Conservation (phyloP, 441 rosid species). For the Pelargonium myrrhifolium region DNA sequence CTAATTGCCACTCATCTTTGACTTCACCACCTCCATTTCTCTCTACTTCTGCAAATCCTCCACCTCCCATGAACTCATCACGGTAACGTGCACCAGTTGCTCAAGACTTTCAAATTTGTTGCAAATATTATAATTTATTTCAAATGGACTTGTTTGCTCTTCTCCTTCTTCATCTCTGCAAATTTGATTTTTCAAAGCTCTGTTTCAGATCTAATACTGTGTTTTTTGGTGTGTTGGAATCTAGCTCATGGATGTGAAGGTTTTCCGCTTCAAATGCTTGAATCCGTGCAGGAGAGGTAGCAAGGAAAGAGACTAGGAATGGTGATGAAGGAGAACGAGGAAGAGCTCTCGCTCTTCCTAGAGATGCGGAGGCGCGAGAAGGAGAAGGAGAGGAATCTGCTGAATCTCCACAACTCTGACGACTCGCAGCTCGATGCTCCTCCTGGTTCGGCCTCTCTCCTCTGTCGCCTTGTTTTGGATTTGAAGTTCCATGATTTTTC, state of each 20-base stretch:
- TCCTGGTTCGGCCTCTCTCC: conserved; percentile 16
- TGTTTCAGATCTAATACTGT: conserved; percentile 1
- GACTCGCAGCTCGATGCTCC: conserved; percentile 23
- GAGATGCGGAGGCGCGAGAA: conserved; percentile 73
- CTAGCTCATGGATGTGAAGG: not conserved
- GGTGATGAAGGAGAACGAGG: conserved; percentile 73
- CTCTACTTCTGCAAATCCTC: not conserved
- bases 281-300: not conserved
- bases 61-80: not conserved
- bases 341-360: conserved; percentile 69
- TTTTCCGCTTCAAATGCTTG: not conserved
- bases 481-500: conserved; percentile 4
- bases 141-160: not conserved
- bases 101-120: no score
- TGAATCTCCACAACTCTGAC: conserved; percentile 30
- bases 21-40: not conserved
- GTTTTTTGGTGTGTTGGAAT: not conserved
- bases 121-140: not conserved
- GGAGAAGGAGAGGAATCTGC: conserved; percentile 30
- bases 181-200: conserved; percentile 1
- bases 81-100: not conserved
- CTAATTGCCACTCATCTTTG: conserved; percentile 1
- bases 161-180: not conserved
- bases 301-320: no score
- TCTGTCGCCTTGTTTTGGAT: not conserved